A percentile compares a stretch with the other conserved stretches of the same genome.
Conservation (phyloP, 495 filamentous ascomycete species). For the Neurospora sublineolata region DNA sequence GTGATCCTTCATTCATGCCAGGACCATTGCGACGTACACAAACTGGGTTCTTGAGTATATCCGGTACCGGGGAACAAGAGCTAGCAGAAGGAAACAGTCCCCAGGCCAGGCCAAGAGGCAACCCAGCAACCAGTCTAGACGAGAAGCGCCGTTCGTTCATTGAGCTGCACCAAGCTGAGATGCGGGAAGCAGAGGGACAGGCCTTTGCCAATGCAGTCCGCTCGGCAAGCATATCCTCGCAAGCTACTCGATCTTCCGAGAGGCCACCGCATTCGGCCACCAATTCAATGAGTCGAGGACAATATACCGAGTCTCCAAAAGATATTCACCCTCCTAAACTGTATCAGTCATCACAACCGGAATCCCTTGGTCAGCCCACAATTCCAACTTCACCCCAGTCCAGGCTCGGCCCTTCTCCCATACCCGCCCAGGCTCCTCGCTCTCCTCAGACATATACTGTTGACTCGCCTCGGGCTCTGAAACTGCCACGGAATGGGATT, state of each 20-base stretch:
- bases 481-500: neutral
- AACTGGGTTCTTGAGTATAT: slow-evolving; percentile 32
- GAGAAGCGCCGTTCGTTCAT: slow-evolving; percentile 38
- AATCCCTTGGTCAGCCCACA: neutral
- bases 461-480: neutral
- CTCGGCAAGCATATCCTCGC: slow-evolving; percentile 13
- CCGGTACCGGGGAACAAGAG: slow-evolving; percentile 15
- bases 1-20: slow-evolving; percentile 23
- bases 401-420: neutral
- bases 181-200: slow-evolving; percentile 60
- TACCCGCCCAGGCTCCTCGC: neutral
- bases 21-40: slow-evolving; percentile 34
- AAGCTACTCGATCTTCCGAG: neutral
- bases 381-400: neutral
- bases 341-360: neutral
- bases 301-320: slow-evolving; percentile 16
- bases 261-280: neutral
- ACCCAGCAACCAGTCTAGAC: slow-evolving; percentile 17
- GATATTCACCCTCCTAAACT: slow-evolving; percentile 3
- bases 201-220: slow-evolving; percentile 47
- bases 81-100: slow-evolving; percentile 18
- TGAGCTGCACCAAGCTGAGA: slow-evolving; percentile 54
- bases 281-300: neutral
- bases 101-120: slow-evolving; percentile 23
- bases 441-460: neutral